Conservation (phyloP, 2,329 filamentous ascomycete species). For the Phialocephala subalpina region DNA sequence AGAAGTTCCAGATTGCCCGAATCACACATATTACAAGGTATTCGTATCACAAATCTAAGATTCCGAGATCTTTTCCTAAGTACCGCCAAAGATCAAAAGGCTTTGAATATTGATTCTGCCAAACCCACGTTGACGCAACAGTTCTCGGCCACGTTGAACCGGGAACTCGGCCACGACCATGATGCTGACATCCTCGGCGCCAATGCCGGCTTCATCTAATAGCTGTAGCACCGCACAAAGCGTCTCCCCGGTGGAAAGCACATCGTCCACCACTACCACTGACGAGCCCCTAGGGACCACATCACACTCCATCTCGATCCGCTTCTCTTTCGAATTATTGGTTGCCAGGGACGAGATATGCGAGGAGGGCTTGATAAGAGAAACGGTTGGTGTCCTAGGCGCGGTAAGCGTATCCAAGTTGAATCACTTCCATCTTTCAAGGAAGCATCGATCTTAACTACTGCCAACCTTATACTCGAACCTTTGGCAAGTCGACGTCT, state of each 20-base stretch:
- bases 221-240: constrained; percentile 37
- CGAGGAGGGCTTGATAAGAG: constrained; percentile 55
- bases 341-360: constrained; percentile 58
- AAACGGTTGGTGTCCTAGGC: constrained; percentile 61
- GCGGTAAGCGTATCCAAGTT: too few relatives aligned
- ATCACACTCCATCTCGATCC: constrained; percentile 59
- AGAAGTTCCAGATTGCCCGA: too few relatives aligned
- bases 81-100: constrained; percentile 35
- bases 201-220: constrained; percentile 31
- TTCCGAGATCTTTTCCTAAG: constrained; percentile 15
- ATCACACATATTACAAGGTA: too few relatives aligned
- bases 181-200: constrained; percentile 29
- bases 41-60: too few relatives aligned
- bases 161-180: constrained; percentile 38
- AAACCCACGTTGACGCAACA: constrained; percentile 34
- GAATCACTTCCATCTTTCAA: too few relatives aligned
- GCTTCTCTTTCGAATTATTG: constrained; percentile 40
- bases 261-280: constrained; percentile 37
- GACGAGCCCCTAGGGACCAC: constrained; percentile 44
- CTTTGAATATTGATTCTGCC: constrained; percentile 36
- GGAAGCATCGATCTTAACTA: too few relatives aligned
- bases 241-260: constrained; percentile 37
- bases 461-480: too few relatives aligned
- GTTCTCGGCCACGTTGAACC: constrained; percentile 31
- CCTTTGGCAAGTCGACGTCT: too few relatives aligned